phyloP scores from a whole-genome alignment of 2,329 filamentous ascomycete genomes.

The Xylaria sp. region DNA sequence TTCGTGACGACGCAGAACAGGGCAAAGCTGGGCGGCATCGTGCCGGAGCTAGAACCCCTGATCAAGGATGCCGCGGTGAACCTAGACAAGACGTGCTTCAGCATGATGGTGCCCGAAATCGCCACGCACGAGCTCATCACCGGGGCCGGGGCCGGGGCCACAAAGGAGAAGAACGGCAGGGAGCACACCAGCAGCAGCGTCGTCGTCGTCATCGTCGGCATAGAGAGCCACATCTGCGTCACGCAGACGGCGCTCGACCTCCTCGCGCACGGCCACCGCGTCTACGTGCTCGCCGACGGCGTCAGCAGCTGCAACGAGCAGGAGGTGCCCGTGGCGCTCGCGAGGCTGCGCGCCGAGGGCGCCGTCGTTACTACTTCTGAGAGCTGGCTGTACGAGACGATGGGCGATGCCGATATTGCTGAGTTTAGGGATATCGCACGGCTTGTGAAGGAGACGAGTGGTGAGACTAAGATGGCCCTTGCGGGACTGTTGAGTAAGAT shows the following conservation, averaged over 20 bases:
- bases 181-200: conserved; percentile 12
- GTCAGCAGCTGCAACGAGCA: conserved; percentile 88
- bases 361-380: conserved; percentile 87
- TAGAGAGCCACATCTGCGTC: conserved; percentile 94
- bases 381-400: conserved; percentile 87
- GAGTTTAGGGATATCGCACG: conserved; percentile 79
- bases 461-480: conserved; percentile 76
- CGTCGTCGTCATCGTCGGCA: conserved; percentile 81
- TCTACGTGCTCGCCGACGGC: conserved; percentile 89
- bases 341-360: conserved; percentile 78
- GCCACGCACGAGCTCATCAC: conserved; percentile 45
- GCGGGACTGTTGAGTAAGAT: conserved; percentile 73
- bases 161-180: background rate
- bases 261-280: conserved; percentile 73
- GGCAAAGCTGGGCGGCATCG: conserved; percentile 81
- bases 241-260: conserved; percentile 92
- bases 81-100: conserved; percentile 89
- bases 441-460: conserved; percentile 81
- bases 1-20: conserved; percentile 88
- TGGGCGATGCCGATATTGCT: conserved; percentile 80
- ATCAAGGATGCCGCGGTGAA: conserved; percentile 65
- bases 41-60: conserved; percentile 72
- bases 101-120: conserved; percentile 82
- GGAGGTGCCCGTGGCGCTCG: conserved; percentile 83
- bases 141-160: background rate